These are phyloP conservation scores for Ziziphus jujuba DNA, from an alignment of 306 rosid species.

Conservation along the genomic window DNA sequence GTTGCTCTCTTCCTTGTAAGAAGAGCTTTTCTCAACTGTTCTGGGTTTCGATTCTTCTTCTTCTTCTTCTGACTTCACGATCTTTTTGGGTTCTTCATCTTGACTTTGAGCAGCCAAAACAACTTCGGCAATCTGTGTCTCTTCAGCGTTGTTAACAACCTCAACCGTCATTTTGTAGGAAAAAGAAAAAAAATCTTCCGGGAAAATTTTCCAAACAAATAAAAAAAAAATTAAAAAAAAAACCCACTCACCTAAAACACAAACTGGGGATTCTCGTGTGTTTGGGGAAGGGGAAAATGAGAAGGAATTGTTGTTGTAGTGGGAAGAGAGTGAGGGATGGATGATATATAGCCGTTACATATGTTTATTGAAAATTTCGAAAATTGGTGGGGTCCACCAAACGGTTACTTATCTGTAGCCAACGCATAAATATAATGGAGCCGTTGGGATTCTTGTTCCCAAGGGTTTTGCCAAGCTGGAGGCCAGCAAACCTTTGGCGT, in stretches of 20 bases:
- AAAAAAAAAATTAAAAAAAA: neutral
- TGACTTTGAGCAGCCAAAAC: neutral
- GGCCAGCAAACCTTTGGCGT: slow-evolving; percentile 32
- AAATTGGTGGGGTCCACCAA: slow-evolving; percentile 24
- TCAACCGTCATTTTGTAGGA: slow-evolving; percentile 42
- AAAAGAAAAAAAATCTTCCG: neutral
- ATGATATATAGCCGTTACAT: slow-evolving; percentile 36
- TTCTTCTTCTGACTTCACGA: slow-evolving; percentile 14
- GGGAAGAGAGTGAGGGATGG: neutral
- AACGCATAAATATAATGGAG: slow-evolving; percentile 44
- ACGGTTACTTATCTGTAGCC: slow-evolving; percentile 49
- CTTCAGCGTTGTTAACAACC: slow-evolving; percentile 36
- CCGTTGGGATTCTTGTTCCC: slow-evolving; percentile 36
- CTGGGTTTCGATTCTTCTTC: slow-evolving; percentile 14
- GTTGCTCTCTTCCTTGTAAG: slow-evolving; percentile 50
- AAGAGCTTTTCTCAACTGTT: slow-evolving; percentile 39
- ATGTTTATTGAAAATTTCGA: neutral
- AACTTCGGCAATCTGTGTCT: slow-evolving; percentile 33
- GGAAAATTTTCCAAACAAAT: neutral
- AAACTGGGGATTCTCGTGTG: neutral
- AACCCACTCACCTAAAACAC: no score
- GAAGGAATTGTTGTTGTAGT: neutral
- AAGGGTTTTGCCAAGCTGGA: slow-evolving; percentile 35
- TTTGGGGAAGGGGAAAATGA: slow-evolving; percentile 1
- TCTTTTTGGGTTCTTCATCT: slow-evolving; percentile 20